These are phyloP conservation scores for Nymphaea thermarum DNA, from an alignment of 164 flowering plant genomes.

Conservation along the genomic window DNA sequence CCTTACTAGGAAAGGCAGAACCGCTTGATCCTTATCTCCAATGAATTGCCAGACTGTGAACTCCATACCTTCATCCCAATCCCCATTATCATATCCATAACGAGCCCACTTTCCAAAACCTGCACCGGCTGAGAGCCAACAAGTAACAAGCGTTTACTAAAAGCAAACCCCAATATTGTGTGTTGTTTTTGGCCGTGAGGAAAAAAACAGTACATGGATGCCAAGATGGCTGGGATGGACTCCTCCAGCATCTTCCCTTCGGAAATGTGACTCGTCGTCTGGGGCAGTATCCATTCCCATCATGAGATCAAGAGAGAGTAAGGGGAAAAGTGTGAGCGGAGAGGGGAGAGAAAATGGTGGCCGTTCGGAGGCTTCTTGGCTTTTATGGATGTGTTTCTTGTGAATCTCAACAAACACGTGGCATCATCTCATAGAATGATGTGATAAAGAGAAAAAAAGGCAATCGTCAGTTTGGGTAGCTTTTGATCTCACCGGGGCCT, in stretches of 20 bases:
- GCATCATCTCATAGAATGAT: not conserved
- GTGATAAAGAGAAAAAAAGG: not conserved
- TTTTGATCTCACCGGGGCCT: not conserved
- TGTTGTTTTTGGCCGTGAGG: not conserved
- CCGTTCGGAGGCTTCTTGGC: not conserved
- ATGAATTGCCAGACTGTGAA: no score
- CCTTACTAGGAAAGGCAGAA: no score
- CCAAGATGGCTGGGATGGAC: not conserved
- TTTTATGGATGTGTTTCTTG: not conserved
- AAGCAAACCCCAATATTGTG: no score
- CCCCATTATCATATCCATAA: no score
- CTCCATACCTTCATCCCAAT: no score
- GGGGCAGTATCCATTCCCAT: not conserved
- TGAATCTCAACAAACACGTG: not conserved
- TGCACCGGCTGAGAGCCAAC: no score
- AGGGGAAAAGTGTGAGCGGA: not conserved
- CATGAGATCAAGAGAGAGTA: not conserved
- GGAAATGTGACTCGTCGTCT: not conserved
- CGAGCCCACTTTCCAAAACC: no score
- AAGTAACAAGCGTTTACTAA: no score
- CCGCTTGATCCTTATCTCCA: no score
- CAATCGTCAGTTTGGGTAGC: not conserved
- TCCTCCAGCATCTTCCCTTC: slow-evolving; percentile 13
- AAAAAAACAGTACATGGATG: not conserved
- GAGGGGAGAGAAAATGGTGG: not conserved